Evolutionary conservation across 306 rosid genomes (phyloP).

Genomic region (Malus fusca): DNA sequence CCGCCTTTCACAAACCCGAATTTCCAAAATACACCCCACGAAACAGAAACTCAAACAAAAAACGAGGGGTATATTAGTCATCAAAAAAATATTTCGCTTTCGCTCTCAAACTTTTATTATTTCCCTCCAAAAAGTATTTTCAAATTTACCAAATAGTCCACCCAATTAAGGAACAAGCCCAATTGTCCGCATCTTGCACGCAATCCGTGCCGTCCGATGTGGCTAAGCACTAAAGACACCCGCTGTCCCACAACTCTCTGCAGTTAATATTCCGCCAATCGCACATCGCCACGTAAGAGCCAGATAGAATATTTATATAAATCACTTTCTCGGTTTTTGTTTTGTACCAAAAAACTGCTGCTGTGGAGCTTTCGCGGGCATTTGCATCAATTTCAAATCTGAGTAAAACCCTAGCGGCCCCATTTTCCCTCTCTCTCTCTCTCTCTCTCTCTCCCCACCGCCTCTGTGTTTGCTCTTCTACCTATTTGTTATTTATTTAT

Average conservation of each 20-base stretch:
- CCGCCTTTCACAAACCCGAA: not conserved
- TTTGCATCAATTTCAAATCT: conserved; percentile 43
- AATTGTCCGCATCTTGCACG: conserved; percentile 4
- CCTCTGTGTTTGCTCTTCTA: not conserved
- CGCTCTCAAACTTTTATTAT: conserved; percentile 12
- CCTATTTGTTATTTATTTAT: not conserved
- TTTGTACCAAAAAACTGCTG: conserved; percentile 15
- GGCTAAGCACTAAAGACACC: conserved; percentile 15
- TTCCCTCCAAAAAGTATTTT: conserved; percentile 16
- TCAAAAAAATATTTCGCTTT: not conserved
- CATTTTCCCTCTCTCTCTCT: not conserved
- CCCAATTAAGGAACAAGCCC: not conserved
- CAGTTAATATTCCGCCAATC: not conserved
- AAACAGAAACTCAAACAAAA: not conserved
- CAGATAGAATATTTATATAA: not conserved
- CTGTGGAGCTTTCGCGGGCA: conserved; percentile 74
- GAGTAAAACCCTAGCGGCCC: conserved; percentile 52
- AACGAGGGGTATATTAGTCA: not conserved
- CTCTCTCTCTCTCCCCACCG: not conserved
- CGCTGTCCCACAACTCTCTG: not conserved
- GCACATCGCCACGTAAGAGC: not conserved
- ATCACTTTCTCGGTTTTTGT: conserved; percentile 12
- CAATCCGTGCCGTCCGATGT: conserved; percentile 36
- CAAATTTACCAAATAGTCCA: conserved; percentile 1
- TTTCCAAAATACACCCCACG: not conserved